A percentile compares a stretch with the other conserved stretches of the same genome.
Conservation (phyloP, 768 basidiomycete genomes). For the Russula olivacea region DNA sequence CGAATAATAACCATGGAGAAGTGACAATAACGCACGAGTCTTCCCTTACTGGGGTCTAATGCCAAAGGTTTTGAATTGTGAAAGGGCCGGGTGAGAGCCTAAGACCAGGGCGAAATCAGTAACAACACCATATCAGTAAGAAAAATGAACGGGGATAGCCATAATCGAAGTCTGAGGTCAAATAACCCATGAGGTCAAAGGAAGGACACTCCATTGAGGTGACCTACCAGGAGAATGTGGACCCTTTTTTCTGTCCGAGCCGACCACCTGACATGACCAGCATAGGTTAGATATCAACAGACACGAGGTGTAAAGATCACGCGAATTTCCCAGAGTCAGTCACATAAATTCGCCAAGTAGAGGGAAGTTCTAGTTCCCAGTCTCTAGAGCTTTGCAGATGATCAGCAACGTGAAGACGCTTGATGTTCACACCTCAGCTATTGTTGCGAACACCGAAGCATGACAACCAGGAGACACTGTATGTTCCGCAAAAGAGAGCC, state of each 20-base stretch:
- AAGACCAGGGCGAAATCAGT: background rate
- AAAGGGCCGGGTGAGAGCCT: background rate
- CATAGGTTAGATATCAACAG: background rate
- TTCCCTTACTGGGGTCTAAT: constrained; percentile 3
- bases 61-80: background rate
- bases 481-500: background rate
- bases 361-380: background rate
- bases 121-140: constrained; percentile 8
- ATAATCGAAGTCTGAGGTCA: background rate
- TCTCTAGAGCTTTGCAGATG: background rate
- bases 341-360: constrained; percentile 2
- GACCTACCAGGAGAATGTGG: background rate
- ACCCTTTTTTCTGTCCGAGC: background rate
- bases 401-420: background rate
- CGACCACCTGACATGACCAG: background rate
- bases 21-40: constrained; percentile 1
- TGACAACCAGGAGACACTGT: background rate
- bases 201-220: background rate
- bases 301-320: background rate
- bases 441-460: constrained; percentile 6
- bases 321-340: background rate
- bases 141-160: too few species aligned
- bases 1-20: background rate
- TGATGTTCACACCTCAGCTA: constrained; percentile 1
- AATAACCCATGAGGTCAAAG: background rate